Conservation (phyloP, 257 asterid species). For the Paulownia fortunei region DNA sequence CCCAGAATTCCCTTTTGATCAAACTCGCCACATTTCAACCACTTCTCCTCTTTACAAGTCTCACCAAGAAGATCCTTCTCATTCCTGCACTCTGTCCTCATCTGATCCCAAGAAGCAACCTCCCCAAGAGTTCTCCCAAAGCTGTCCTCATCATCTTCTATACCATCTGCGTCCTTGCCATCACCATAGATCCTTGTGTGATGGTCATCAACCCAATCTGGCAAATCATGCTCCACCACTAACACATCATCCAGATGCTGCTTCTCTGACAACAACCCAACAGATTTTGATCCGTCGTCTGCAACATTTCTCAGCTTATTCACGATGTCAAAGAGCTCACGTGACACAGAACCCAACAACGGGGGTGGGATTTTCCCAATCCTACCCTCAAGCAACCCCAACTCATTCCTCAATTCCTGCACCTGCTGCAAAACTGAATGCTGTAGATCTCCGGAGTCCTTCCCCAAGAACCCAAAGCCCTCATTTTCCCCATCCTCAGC, state of each 20-base stretch:
- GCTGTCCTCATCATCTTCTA: slow-evolving; percentile 97
- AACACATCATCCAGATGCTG: slow-evolving; percentile 77
- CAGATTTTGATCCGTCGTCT: slow-evolving; percentile 76
- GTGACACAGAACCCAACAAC: slow-evolving; percentile 68
- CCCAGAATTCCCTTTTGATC: slow-evolving; percentile 79
- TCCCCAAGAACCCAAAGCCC: slow-evolving; percentile 65
- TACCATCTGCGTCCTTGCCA: slow-evolving; percentile 83
- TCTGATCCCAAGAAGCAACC: slow-evolving; percentile 94
- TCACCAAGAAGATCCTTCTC: slow-evolving; percentile 80
- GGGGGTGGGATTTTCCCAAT: slow-evolving; percentile 66
- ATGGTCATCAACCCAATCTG: slow-evolving; percentile 92
- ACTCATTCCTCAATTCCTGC: slow-evolving; percentile 80
- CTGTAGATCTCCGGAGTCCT: slow-evolving; percentile 66
- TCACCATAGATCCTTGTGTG: slow-evolving; percentile 70
- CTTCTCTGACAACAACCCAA: slow-evolving; percentile 67
- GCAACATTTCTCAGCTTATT: slow-evolving; percentile 72
- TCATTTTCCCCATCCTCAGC: slow-evolving; percentile 83
- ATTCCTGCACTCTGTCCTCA: slow-evolving; percentile 67
- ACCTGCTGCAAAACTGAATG: slow-evolving; percentile 76
- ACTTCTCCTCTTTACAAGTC: slow-evolving; percentile 81
- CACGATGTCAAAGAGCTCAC: slow-evolving; percentile 72
- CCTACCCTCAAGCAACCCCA: slow-evolving; percentile 82
- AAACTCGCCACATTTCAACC: slow-evolving; percentile 79
- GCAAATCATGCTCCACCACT: slow-evolving; percentile 95
- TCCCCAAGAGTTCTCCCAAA: slow-evolving; percentile 97